Conservation (phyloP, 768 basidiomycete species). For the Lactarius trivialis region DNA sequence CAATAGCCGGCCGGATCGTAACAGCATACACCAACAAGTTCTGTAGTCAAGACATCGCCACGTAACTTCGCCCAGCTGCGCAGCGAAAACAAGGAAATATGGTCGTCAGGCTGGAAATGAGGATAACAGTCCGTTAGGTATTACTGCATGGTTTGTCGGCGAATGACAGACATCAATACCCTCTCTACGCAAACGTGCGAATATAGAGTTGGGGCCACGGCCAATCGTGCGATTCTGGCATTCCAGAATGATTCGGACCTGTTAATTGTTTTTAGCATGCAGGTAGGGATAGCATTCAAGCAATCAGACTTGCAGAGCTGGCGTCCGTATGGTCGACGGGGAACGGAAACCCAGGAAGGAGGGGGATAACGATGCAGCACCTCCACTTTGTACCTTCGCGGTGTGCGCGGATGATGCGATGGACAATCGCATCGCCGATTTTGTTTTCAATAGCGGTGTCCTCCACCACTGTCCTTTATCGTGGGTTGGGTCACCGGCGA, state of each 20-base stretch:
- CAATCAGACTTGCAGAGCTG: constrained; percentile 58
- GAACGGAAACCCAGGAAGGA: constrained; percentile 89
- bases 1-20: background rate
- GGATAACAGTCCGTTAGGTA: constrained; percentile 3
- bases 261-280: constrained; percentile 7
- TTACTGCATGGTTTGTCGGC: constrained; percentile 1
- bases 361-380: constrained; percentile 87
- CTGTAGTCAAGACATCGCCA: constrained; percentile 77
- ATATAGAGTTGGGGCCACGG: constrained; percentile 89
- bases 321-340: constrained; percentile 92
- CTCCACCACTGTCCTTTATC: constrained; percentile 66
- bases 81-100: constrained; percentile 85
- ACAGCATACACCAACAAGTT: constrained; percentile 51
- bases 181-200: constrained; percentile 73
- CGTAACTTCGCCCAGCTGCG: constrained; percentile 92
- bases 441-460: constrained; percentile 86
- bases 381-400: constrained; percentile 78
- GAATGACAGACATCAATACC: constrained; percentile 69
- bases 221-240: constrained; percentile 88
- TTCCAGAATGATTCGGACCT: constrained; percentile 93
- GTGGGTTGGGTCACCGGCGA: background rate
- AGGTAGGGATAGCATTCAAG: background rate
- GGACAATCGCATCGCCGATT: constrained; percentile 91
- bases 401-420: constrained; percentile 85
- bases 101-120: constrained; percentile 73